Percentiles rank a stretch among this genome's conserved stretches.
These are phyloP conservation scores for Linum lewisii DNA, from an alignment of 345 rosid genomes.

Conservation along the genomic window DNA sequence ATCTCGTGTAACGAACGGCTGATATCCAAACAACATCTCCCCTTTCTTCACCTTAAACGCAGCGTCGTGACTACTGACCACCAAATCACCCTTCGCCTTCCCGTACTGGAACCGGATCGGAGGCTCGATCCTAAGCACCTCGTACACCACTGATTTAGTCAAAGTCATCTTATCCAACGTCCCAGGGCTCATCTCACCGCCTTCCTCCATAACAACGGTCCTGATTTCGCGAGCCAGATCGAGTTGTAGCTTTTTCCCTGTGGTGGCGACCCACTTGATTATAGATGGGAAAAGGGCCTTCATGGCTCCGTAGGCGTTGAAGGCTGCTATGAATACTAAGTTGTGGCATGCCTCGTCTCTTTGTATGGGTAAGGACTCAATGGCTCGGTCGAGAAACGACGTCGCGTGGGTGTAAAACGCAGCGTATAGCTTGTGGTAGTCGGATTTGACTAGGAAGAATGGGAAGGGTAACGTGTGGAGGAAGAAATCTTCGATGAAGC, in stretches of 20 bases:
- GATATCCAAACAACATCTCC: conserved; percentile 44
- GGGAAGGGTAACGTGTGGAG: conserved; percentile 28
- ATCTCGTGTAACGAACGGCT: conserved; percentile 38
- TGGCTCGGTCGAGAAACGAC: conserved; percentile 20
- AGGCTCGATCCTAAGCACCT: conserved; percentile 34
- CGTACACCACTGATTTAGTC: conserved; percentile 41
- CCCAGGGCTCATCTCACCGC: conserved; percentile 19
- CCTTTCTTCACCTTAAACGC: conserved; percentile 38
- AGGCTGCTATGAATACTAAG: conserved; percentile 27
- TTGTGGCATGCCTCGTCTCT: conserved; percentile 43
- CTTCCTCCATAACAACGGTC: conserved; percentile 16
- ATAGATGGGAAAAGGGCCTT: conserved; percentile 23
- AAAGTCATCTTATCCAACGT: conserved; percentile 31
- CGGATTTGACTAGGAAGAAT: conserved; percentile 16
- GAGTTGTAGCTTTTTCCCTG: conserved; percentile 28
- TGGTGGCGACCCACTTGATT: conserved; percentile 35
- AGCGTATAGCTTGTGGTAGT: conserved; percentile 25
- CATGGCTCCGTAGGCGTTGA: conserved; percentile 36
- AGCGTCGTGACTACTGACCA: conserved; percentile 36
- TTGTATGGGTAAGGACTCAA: conserved; percentile 19
- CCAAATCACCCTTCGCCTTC: conserved; percentile 29
- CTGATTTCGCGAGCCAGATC: conserved; percentile 32
- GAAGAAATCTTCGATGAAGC: conserved; percentile 19
- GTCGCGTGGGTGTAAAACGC: conserved; percentile 15
- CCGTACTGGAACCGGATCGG: conserved; percentile 40